Base-by-base conservation (phyloP, 345 rosid species). In the Physaria fendleri region DNA sequence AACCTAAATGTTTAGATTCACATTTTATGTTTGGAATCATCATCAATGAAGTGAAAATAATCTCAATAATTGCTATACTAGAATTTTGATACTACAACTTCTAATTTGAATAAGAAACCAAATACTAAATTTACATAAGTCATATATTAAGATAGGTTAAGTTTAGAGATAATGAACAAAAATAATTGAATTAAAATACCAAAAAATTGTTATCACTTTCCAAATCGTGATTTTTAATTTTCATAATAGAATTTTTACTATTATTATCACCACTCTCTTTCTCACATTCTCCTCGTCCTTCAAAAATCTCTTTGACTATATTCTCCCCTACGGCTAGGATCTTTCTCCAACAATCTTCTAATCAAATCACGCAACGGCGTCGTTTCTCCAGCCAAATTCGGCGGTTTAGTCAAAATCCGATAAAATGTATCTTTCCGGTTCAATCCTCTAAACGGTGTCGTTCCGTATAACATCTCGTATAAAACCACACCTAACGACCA, bases 401-500 rank as follows among this genome's bases (percentile, higher is more conserved):
- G 74, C 37, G 73, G 43, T 51, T 71, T 75, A n/a, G 84, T 46
- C 10, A 92, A 53, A 15, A 92, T 79, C 60, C 73, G 54, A 29
- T 46, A 76, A 68, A 92, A 92, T 0, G 98, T 85, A 17, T 84
- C 96, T 59, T 82, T 88, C 55, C 88, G 73, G 57, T 77, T 84
- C 1, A 49, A 23, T 18, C 94, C 98, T 4, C 56, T 79, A 58
- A 87, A 91, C 66, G 98, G 96, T 49, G 98, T 88, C 73, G 22
- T 28, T 6, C 96, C 96, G 33, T 92, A 85, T 60, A 92, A 49
- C 98, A 92, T 92, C 76, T 92, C 98, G 67, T 92, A 75, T 5
- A 92, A 70, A 33, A 92, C 79, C 21, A 92, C 66, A 14, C 98
- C 98, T 2, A 92, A 66, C 12, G 95, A 88, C 98, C 98, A 88